Conservation (phyloP, 208 protist genomes). For the Leishmania arabica region DNA sequence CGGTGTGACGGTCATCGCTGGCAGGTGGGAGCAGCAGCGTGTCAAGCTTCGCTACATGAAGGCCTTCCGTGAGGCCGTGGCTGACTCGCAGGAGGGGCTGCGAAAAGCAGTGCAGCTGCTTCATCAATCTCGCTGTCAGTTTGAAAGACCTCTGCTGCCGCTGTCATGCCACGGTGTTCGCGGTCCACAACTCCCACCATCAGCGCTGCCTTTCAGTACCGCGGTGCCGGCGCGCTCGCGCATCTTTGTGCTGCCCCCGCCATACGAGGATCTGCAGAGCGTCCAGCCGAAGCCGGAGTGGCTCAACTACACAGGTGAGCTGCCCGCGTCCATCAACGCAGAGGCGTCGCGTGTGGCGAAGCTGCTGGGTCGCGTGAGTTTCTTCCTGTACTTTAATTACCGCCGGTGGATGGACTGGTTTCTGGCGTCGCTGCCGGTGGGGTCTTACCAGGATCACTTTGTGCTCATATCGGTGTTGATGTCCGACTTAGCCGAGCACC, state of each 20-base stretch:
- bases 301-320: slow-evolving; percentile 33
- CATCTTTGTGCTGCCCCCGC: slow-evolving; percentile 24
- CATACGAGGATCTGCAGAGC: slow-evolving; percentile 7
- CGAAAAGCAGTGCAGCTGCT: slow-evolving; percentile 17
- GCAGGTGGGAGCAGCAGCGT: slow-evolving; percentile 36
- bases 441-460: slow-evolving; percentile 34
- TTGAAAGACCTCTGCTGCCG: slow-evolving; percentile 5
- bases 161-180: slow-evolving; percentile 6
- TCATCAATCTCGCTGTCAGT: slow-evolving; percentile 22
- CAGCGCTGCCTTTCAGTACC: slow-evolving; percentile 16
- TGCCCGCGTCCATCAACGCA: slow-evolving; percentile 12
- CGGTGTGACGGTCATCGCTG: slow-evolving; percentile 28
- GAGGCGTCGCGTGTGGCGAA: slow-evolving; percentile 18
- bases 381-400: slow-evolving; percentile 31
- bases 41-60: slow-evolving; percentile 37
- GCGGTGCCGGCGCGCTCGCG: slow-evolving; percentile 11
- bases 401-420: slow-evolving; percentile 36
- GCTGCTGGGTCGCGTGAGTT: slow-evolving; percentile 26
- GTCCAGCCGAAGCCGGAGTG: slow-evolving; percentile 16
- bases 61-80: slow-evolving; percentile 26
- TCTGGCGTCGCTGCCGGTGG: slow-evolving; percentile 21
- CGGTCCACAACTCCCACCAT: neutral
- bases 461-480: slow-evolving; percentile 25
- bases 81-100: slow-evolving; percentile 13
- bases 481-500: slow-evolving; percentile 31